These are phyloP conservation scores for Ceratobasidium sp. DNA, from an alignment of 1,284 basidiomycete species.

Conservation along the genomic window DNA sequence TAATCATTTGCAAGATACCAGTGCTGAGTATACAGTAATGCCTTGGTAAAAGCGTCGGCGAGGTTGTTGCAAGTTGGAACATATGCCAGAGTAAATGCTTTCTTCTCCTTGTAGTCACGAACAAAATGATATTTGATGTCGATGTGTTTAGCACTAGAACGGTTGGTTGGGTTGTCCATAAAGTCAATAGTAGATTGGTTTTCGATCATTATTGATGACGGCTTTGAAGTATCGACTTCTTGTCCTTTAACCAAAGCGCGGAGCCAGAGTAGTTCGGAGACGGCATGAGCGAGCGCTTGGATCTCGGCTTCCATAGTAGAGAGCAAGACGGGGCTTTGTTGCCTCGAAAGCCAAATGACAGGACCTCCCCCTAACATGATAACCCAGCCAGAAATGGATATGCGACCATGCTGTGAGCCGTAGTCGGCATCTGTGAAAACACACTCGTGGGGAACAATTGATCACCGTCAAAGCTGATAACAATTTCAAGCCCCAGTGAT, in stretches of 20 bases:
- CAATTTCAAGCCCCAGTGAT: background rate
- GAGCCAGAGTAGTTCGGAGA: conserved; percentile 41
- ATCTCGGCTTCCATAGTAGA: conserved; percentile 40
- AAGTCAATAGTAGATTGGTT: conserved; percentile 42
- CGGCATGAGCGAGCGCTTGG: conserved; percentile 12
- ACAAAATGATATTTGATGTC: conserved; percentile 37
- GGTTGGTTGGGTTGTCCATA: conserved; percentile 37
- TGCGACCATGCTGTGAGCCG: background rate
- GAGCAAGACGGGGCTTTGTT: conserved; percentile 11
- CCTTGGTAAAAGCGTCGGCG: conserved; percentile 46
- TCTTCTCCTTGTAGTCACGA: conserved; percentile 42
- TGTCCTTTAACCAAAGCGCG: background rate
- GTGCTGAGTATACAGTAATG: background rate
- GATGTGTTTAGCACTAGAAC: conserved; percentile 42
- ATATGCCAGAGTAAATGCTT: conserved; percentile 38
- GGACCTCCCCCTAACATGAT: conserved; percentile 32
- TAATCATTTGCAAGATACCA: conserved; percentile 1
- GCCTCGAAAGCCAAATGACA: background rate
- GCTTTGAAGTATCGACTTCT: background rate
- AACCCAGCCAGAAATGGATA: background rate
- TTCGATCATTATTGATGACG: conserved; percentile 40
- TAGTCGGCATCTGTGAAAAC: conserved; percentile 28
- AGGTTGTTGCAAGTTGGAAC: conserved; percentile 43
- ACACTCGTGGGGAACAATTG: background rate
- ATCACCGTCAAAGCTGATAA: conserved; percentile 19